Percentiles rank a stretch among this genome's conserved stretches.
phyloP scores from a whole-genome alignment of 2,329 filamentous ascomycete genomes.

The Cladophialophora bantiana region DNA sequence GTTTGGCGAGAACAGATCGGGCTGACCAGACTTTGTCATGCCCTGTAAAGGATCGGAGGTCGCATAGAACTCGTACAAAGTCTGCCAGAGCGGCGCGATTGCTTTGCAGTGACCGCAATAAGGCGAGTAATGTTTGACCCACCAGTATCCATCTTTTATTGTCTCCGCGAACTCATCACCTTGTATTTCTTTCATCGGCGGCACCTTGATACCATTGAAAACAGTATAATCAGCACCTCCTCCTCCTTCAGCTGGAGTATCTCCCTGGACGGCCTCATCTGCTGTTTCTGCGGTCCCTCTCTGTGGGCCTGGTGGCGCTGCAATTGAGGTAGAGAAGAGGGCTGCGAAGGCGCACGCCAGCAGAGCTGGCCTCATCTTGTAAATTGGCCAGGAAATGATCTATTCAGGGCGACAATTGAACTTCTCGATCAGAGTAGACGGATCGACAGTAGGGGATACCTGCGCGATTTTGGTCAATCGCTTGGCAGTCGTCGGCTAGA shows the following conservation, averaged over 20 bases:
- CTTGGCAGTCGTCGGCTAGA: neutral
- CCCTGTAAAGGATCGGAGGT: constrained; percentile 76
- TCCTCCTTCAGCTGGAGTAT: constrained; percentile 40
- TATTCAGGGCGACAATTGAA: neutral
- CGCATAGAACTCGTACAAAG: constrained; percentile 90
- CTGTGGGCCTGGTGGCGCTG: constrained; percentile 33
- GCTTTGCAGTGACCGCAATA: constrained; percentile 73
- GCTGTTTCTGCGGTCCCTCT: constrained; percentile 27
- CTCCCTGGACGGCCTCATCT: constrained; percentile 34
- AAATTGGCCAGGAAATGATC: constrained; percentile 1
- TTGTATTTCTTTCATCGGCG: constrained; percentile 57
- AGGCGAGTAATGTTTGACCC: constrained; percentile 62
- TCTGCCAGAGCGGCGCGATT: constrained; percentile 87
- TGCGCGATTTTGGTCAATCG: neutral
- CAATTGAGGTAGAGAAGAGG: constrained; percentile 27
- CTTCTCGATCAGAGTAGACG: neutral
- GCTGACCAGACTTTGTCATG: constrained; percentile 55
- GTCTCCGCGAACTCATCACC: constrained; percentile 57
- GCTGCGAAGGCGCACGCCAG: constrained; percentile 39
- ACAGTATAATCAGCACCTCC: constrained; percentile 47
- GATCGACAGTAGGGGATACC: neutral
- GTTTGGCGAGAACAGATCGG: constrained; percentile 61
- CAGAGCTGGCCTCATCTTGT: constrained; percentile 39
- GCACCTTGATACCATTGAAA: constrained; percentile 61
- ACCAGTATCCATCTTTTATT: constrained; percentile 62